Conservation (phyloP, 108 stramenopile species). For the Pseudonitzschia multistriata region DNA sequence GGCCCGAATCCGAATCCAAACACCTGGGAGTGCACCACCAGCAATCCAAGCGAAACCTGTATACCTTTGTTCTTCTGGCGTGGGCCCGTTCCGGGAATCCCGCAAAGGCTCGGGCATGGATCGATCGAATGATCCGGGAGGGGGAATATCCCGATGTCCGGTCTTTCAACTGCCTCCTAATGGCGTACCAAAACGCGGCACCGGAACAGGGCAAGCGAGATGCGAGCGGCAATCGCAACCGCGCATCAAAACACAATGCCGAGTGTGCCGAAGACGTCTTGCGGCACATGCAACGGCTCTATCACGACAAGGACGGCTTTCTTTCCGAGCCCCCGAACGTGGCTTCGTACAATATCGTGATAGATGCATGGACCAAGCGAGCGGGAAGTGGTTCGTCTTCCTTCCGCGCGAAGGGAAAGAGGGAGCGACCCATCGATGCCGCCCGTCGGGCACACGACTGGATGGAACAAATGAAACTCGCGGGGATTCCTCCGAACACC, state of each 20-base stretch:
- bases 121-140: constrained; percentile 20
- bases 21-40: not conserved
- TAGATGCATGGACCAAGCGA: constrained; percentile 52
- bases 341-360: constrained; percentile 67
- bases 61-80: constrained; percentile 24
- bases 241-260: not conserved
- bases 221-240: constrained; percentile 2
- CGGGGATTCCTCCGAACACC: constrained; percentile 35
- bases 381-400: constrained; percentile 35
- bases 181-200: constrained; percentile 16
- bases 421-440: constrained; percentile 30
- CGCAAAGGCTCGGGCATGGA: constrained; percentile 22
- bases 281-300: constrained; percentile 22
- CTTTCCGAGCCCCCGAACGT: constrained; percentile 43
- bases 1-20: no score
- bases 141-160: constrained; percentile 17
- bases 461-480: constrained; percentile 42
- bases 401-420: not conserved
- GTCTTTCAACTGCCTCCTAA: constrained; percentile 26
- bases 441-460: constrained; percentile 58
- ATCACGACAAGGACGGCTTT: constrained; percentile 10
- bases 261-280: constrained; percentile 29
- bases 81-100: constrained; percentile 33
- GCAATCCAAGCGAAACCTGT: constrained; percentile 8
- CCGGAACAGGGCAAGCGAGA: not conserved